phyloP scores from a whole-genome alignment of 352 stramenopile genomes.

The Pythium volutum region DNA sequence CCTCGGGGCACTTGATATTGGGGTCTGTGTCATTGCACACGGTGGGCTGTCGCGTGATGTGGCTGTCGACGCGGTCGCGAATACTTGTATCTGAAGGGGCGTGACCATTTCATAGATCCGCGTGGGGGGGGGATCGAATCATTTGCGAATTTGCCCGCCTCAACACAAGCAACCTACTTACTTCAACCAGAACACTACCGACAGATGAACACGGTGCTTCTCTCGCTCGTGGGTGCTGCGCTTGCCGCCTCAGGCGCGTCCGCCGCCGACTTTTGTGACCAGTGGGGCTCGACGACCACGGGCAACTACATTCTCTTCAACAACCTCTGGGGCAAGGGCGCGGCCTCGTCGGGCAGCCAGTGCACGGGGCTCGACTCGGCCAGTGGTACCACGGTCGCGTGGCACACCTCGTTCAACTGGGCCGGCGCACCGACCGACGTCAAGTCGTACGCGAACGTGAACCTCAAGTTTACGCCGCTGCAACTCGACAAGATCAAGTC shows the following conservation, averaged over 20 bases:
- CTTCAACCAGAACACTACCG: neutral
- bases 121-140: neutral
- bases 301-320: conserved; percentile 49
- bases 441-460: conserved; percentile 47
- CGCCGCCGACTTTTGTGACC: conserved; percentile 29
- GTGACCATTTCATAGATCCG: no score
- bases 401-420: conserved; percentile 40
- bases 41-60: no score
- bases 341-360: conserved; percentile 32
- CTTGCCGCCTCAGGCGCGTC: conserved; percentile 9
- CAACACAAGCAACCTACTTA: neutral
- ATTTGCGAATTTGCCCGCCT: neutral
- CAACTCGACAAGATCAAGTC: conserved; percentile 31
- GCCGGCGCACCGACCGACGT: conserved; percentile 29
- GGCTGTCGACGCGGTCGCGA: no score
- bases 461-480: conserved; percentile 33
- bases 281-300: conserved; percentile 32
- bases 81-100: no score
- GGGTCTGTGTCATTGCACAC: no score
- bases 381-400: conserved; percentile 30
- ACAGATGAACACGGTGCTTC: neutral
- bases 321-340: conserved; percentile 35
- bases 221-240: neutral
- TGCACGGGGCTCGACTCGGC: conserved; percentile 36
- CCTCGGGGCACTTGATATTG: no score